Evolutionary conservation across 2,329 filamentous ascomycete genomes (phyloP).

Genomic region (Alternaria burnsii): DNA sequence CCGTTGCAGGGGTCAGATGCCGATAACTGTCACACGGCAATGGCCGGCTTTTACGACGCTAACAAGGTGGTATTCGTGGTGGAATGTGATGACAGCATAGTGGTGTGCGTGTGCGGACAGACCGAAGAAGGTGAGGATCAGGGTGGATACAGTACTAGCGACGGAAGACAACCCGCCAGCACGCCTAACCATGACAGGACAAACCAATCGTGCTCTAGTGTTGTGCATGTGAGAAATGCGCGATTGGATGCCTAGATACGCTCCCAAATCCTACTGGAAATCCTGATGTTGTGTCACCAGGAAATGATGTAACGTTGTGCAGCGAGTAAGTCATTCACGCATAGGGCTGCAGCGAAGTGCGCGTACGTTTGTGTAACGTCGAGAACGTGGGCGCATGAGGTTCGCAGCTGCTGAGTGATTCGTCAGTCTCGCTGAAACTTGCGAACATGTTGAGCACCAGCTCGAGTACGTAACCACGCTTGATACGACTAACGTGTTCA

Average conservation of each 20-base stretch:
- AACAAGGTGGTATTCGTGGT: slow-evolving; percentile 7
- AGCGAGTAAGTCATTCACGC: slow-evolving; percentile 1
- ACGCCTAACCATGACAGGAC: slow-evolving; percentile 1
- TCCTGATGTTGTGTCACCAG: slow-evolving; percentile 7
- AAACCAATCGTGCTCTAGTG: not conserved
- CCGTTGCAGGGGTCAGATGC: slow-evolving; percentile 10
- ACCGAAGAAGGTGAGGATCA: slow-evolving; percentile 2
- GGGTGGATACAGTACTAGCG: slow-evolving; percentile 10
- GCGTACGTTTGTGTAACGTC: slow-evolving; percentile 1
- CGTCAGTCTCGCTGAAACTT: not conserved
- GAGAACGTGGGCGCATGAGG: not conserved
- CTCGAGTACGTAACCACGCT: slow-evolving; percentile 5
- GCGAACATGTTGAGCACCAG: slow-evolving; percentile 10
- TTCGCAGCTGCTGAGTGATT: not conserved
- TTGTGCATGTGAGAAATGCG: not conserved
- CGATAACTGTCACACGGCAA: slow-evolving; percentile 14
- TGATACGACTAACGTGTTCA: slow-evolving; percentile 13
- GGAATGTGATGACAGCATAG: slow-evolving; percentile 1
- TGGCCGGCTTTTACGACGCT: not conserved
- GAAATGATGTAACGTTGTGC: slow-evolving; percentile 10
- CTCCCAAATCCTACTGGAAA: slow-evolving; percentile 1
- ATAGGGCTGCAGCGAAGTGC: slow-evolving; percentile 19
- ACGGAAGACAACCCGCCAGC: slow-evolving; percentile 7
- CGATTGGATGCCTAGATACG: slow-evolving; percentile 11
- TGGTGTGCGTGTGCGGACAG: slow-evolving; percentile 5